Conservation (phyloP, 1,284 basidiomycete genomes). For the Vanrija pseudolonga region DNA sequence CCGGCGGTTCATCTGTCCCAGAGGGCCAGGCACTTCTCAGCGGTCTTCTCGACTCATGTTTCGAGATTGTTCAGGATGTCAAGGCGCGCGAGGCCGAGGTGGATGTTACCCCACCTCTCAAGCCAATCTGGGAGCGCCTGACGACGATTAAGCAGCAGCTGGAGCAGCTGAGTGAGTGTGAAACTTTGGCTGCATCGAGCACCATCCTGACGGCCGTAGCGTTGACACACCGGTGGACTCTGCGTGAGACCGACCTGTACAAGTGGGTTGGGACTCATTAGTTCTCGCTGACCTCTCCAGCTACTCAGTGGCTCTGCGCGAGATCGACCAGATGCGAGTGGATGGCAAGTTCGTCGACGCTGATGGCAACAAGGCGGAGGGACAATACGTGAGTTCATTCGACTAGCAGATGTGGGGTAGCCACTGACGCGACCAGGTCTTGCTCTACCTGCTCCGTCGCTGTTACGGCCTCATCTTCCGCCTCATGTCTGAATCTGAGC, state of each 20-base stretch:
- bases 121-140: slow-evolving; percentile 92
- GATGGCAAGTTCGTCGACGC: slow-evolving; percentile 96
- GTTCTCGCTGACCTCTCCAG: slow-evolving; percentile 35
- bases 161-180: slow-evolving; percentile 41
- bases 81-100: slow-evolving; percentile 89
- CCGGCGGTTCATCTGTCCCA: slow-evolving; percentile 79
- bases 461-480: slow-evolving; percentile 97
- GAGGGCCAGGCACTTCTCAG: slow-evolving; percentile 73
- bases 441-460: slow-evolving; percentile 85
- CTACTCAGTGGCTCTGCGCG: slow-evolving; percentile 88
- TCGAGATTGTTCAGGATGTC: slow-evolving; percentile 95
- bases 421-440: slow-evolving; percentile 57
- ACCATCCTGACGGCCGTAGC: slow-evolving; percentile 49
- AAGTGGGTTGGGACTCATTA: slow-evolving; percentile 51
- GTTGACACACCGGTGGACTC: slow-evolving; percentile 93
- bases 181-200: not conserved
- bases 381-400: slow-evolving; percentile 32
- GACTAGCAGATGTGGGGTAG: no score
- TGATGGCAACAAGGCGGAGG: slow-evolving; percentile 69
- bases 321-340: slow-evolving; percentile 94
- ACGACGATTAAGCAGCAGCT: slow-evolving; percentile 65
- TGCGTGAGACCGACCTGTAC: slow-evolving; percentile 93
- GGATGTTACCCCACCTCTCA: slow-evolving; percentile 78
- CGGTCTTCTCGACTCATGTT: slow-evolving; percentile 91
- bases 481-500: slow-evolving; percentile 92